phyloP scores from a whole-genome alignment of 2,329 filamentous ascomycete genomes.

The Ophiostoma fasciatum region DNA sequence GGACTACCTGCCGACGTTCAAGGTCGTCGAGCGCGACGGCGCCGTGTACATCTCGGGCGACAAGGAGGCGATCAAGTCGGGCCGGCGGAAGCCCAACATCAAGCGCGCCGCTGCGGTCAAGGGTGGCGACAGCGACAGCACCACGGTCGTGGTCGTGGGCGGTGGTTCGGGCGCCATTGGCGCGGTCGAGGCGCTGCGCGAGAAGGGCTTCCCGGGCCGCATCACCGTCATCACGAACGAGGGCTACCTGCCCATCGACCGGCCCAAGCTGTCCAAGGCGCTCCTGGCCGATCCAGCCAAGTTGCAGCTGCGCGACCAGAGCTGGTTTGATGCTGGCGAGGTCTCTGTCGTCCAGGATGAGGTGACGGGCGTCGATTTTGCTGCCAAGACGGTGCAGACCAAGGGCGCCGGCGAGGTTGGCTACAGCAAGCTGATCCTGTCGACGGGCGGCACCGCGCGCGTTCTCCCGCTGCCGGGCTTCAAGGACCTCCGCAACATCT shows the following conservation, averaged over 20 bases:
- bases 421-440: constrained; percentile 82
- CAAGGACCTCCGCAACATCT: constrained; percentile 76
- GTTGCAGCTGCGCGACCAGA: constrained; percentile 58
- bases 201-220: constrained; percentile 62
- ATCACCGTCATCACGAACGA: constrained; percentile 78
- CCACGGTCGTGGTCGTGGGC: constrained; percentile 73
- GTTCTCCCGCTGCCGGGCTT: constrained; percentile 70
- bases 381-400: constrained; percentile 57
- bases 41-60: constrained; percentile 74
- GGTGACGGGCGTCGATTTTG: constrained; percentile 66
- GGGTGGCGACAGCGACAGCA: constrained; percentile 18
- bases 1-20: constrained; percentile 72
- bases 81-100: constrained; percentile 57
- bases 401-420: constrained; percentile 52
- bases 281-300: constrained; percentile 69
- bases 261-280: constrained; percentile 91
- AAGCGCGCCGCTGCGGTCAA: constrained; percentile 42
- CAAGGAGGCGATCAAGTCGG: constrained; percentile 61
- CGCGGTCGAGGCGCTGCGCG: constrained; percentile 66
- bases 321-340: constrained; percentile 56
- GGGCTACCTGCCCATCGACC: constrained; percentile 76
- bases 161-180: constrained; percentile 77
- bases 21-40: constrained; percentile 65
- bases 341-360: constrained; percentile 45
- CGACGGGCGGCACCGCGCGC: constrained; percentile 69